Base-by-base conservation (phyloP, 345 rosid genomes). In the Toxicodendron radicans region DNA sequence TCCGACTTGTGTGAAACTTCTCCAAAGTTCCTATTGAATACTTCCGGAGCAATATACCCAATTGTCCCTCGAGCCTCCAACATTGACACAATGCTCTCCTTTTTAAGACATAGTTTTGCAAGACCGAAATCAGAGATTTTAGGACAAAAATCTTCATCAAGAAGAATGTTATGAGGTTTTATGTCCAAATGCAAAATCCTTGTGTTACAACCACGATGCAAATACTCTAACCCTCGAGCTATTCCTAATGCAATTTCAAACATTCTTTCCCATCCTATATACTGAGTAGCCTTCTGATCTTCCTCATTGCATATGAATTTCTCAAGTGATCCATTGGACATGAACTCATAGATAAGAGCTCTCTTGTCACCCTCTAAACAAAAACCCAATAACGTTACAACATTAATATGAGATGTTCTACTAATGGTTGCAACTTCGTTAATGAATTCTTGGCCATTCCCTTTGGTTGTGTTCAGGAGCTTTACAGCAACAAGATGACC, bases 181-280 rank as follows among this genome's bases (percentile, higher is more conserved):
- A 80, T 70, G 68, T 83, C 82, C 1, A 80, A 78, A 66, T 83
- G 84, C 71, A 83, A 16, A n/a, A 83, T 78, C 49, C 80, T 78
- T 3, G 73, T 73, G 49, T 24, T 78, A 60, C 83, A 83, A 2
- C 82, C 83, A 2, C 64, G 64, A 33, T 83, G 86, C 21, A 80
- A 71, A 64, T 83, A 78, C 61, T 80, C 83, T 0, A 80, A 70
- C 17, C 86, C 83, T 12, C 64, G n/a, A 16, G 84, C 80, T 43
- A 72, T 73, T 30, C 82, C 82, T 0, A 56, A 1, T 0, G 72
- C 71, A 27, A 83, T 78, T 27, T 71, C 66, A 20, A 73, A 70
- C 70, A 61, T 18, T 32, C 18, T 73, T 24, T 75, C 76, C 79
- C 81, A 79, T 23, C 64, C 41, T 13, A 77, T 30, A 1, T 2